These are phyloP conservation scores for Stephania cephalantha DNA, from an alignment of 164 flowering plant species.

Conservation along the genomic window DNA sequence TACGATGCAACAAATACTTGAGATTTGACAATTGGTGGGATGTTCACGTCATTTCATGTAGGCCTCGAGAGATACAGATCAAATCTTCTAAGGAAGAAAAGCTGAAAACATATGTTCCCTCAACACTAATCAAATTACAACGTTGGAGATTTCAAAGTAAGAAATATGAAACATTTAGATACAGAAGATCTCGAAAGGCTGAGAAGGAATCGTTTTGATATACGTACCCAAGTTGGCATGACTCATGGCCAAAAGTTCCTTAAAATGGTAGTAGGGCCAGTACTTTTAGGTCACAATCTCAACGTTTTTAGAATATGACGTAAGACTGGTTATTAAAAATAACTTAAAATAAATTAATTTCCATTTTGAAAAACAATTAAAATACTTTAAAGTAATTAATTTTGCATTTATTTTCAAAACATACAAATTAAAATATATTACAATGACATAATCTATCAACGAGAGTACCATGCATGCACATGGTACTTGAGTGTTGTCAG, in stretches of 20 bases:
- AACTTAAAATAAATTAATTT: too few species aligned
- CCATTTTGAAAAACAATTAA: too few species aligned
- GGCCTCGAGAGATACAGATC: slow-evolving; percentile 14
- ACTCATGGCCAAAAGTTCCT: neutral
- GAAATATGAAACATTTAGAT: slow-evolving; percentile 4
- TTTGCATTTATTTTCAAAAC: too few species aligned
- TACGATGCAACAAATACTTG: neutral
- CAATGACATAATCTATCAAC: too few species aligned
- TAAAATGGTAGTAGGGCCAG: slow-evolving; percentile 6
- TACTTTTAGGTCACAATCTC: neutral
- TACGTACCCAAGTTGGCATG: slow-evolving; percentile 13
- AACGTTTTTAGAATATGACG: neutral
- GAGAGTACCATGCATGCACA: too few species aligned
- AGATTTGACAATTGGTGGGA: neutral
- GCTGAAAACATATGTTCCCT: slow-evolving; percentile 18
- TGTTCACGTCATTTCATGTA: slow-evolving; percentile 12
- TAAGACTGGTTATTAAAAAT: too few species aligned
- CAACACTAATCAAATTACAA: neutral
- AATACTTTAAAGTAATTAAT: too few species aligned
- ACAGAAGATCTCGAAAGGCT: slow-evolving; percentile 8
- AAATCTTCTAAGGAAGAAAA: slow-evolving; percentile 21
- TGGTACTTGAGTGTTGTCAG: too few species aligned
- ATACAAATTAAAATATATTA: too few species aligned
- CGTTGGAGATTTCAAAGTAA: neutral
- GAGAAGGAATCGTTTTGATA: neutral